Percentiles rank a stretch among this genome's conserved stretches.
phyloP scores from a whole-genome alignment of 768 basidiomycete species.

The Trametes meyenii region DNA sequence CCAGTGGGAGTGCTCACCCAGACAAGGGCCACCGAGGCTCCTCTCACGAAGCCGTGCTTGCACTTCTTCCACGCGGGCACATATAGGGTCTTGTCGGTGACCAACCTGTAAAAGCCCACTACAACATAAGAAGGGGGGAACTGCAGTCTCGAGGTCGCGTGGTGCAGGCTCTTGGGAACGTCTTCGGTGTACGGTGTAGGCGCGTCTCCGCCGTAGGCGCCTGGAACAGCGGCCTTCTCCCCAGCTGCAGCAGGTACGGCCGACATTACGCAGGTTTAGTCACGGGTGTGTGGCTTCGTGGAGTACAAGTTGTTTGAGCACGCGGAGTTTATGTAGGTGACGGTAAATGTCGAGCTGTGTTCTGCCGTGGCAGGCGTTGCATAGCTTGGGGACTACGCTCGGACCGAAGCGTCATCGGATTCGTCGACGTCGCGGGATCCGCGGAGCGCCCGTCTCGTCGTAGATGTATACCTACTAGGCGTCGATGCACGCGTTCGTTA shows the following conservation, averaged over 20 bases:
- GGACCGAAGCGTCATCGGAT: too few species aligned
- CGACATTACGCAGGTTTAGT: neutral
- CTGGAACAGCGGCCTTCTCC: constrained; percentile 3
- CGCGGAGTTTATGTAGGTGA: too few species aligned
- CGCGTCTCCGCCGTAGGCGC: constrained; percentile 9
- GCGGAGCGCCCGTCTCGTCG: too few species aligned
- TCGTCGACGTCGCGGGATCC: too few species aligned
- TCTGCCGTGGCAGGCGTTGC: too few species aligned
- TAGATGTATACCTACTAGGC: too few species aligned
- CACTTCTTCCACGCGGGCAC: constrained; percentile 86
- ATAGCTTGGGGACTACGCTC: too few species aligned
- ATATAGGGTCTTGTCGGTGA: constrained; percentile 70
- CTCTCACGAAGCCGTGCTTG: constrained; percentile 72
- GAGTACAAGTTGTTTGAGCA: too few species aligned
- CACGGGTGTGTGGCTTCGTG: neutral
- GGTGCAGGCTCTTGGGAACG: constrained; percentile 50
- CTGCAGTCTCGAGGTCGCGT: constrained; percentile 63
- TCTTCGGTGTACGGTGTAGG: constrained; percentile 28
- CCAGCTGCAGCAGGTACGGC: neutral
- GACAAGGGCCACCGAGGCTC: constrained; percentile 63
- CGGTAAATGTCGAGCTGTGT: too few species aligned
- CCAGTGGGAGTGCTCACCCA: constrained; percentile 55
- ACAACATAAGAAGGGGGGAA: constrained; percentile 84
- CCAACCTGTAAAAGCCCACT: constrained; percentile 82
- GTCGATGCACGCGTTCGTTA: too few species aligned